Evolutionary conservation across 805 yeast species (phyloP), one percentile per base, ranked within the genome.

Genomic region (Lachancea cidri): DNA sequence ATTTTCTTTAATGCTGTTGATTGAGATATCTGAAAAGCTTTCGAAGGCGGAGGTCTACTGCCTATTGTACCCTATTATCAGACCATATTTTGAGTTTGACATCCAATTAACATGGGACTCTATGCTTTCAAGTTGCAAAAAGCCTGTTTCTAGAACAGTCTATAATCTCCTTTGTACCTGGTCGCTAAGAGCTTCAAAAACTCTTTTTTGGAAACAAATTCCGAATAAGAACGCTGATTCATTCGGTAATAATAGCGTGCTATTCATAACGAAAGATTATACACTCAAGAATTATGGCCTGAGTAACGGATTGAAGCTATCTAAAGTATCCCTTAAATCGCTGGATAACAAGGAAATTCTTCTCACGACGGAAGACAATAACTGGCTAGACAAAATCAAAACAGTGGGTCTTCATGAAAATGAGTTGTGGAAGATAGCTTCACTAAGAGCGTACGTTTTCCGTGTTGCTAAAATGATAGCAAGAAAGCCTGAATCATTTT

Each of bases 351-450:
- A 55, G 18, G 78, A 74, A 35, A 58, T 75, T 9, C 79, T 79
- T 3, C 46, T 83, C 18, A 79, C 86, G 0, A 71, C 73, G 3
- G 83, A 77, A 43, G 95, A 86, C 58, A 70, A 73, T 42, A 71
- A 71, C 24, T 83, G 95, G 88, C 66, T 87, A n/a, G 76, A 76
- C 29, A 78, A 81, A 47, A 66, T 91, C 33, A 73, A 76, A 35
- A 70, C 81, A 2, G 70, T 86, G n/a, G 98, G 97, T 0, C 63
- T 91, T 38, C 70, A 69, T 5, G 86, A 79, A 7, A 70, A 68
- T 5, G 94, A 87, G 34, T 52, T 86, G 18, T 91, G 97, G 97
- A 91, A 89, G 58, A 64, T 91, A 9, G 80, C 81, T 13, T 76
- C 76, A 3, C 60, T 87, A 42, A 70, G 89, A 42, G 81, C 81